Evolutionary conservation across 345 rosid genomes (phyloP), one percentile per base, ranked within the genome.

Genomic region (Litchi chinensis): DNA sequence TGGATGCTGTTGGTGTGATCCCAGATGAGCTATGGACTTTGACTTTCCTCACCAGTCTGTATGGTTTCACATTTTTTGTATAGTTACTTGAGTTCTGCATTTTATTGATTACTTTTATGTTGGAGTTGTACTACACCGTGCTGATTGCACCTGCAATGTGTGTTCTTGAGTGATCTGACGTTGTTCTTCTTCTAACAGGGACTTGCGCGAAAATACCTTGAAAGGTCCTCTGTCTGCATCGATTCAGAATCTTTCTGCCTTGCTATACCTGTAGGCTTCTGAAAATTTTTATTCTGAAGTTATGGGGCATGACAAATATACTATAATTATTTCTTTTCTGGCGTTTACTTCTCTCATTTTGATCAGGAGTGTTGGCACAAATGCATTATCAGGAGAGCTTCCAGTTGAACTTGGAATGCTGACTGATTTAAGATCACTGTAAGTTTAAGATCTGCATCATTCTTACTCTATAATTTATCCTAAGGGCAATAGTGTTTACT

Each of bases 381-480:
- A 93, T 85, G 81, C 90, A 0, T 70, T 90, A 57, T 89, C 89
- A 12, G 97, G 94, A 69, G 90, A 91, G 79, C 77, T 93, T 63
- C 97, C 95, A 12, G 84, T 77, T 75, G 95, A 91, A 83, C 82
- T 93, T 67, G 95, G 97, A 54, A 50, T 77, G 80, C 93, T 91
- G 76, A 80, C 89, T 6, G 89, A 88, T 64, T 78, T 91, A 68
- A 65, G 63, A 64, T 41, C 10, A 24, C 60, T 93, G 97, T 91
- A 89, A 86, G 92, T 81, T 65, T 59, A 32, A 86, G 85, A 90
- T 77, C 57, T 56, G 16, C 19, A 9, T 5, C 77, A n/a, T 66
- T 21, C 64, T 64, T 56, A 41, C 57, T 62, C 8, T 76, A 7
- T 7, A 46, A 46, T 46, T 46, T 46, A 7, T 46, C 10, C 0